phyloP scores from a whole-genome alignment of 305 asterid genomes.

The Solanum chacoense region DNA sequence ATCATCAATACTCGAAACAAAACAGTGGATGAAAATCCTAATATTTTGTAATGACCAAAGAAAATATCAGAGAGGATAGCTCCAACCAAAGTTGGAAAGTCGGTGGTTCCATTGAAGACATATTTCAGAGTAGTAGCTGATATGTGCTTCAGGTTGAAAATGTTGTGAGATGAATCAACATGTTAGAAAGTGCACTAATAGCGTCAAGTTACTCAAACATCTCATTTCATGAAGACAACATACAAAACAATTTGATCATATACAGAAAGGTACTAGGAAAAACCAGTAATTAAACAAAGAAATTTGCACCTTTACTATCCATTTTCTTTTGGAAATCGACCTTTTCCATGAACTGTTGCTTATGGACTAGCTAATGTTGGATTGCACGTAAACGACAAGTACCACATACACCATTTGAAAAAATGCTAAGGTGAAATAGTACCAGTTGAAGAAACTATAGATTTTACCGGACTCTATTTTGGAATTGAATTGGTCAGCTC shows the following conservation, averaged over 20 bases:
- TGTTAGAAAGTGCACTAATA: background rate
- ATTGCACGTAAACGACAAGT: constrained; percentile 51
- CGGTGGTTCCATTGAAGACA: background rate
- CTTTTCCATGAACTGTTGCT: background rate
- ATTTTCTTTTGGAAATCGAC: background rate
- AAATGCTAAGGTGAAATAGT: constrained; percentile 50
- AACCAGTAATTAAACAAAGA: no score
- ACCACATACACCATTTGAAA: constrained; percentile 57
- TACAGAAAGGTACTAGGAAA: background rate
- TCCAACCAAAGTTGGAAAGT: background rate
- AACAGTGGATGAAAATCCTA: constrained; percentile 15
- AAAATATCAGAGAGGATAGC: background rate
- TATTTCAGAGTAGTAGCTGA: background rate
- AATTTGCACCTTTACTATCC: background rate
- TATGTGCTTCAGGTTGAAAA: background rate
- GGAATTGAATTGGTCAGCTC: constrained; percentile 71
- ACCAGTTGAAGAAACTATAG: constrained; percentile 78
- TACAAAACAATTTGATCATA: background rate
- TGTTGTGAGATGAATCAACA: background rate
- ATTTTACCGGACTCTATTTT: constrained; percentile 26
- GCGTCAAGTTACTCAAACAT: background rate
- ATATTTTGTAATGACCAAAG: background rate
- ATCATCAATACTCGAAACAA: background rate
- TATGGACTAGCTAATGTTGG: constrained; percentile 53
- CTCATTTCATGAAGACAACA: background rate